phyloP scores from a whole-genome alignment of 2,329 filamentous ascomycete genomes.

The Simplicillium aogashimaense region DNA sequence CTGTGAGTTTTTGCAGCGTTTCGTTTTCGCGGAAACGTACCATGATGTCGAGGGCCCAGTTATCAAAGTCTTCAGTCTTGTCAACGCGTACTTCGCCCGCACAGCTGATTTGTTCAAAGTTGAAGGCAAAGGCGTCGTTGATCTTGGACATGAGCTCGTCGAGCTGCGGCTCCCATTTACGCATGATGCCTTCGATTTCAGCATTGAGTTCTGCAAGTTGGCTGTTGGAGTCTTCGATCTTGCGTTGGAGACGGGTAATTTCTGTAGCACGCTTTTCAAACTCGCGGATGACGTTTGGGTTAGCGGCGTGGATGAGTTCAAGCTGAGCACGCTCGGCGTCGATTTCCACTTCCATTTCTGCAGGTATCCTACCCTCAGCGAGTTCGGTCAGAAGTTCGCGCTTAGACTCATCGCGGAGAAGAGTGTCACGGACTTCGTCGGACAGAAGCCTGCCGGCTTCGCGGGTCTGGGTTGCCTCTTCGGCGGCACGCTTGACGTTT shows the following conservation, averaged over 20 bases:
- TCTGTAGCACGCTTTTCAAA: constrained; percentile 63
- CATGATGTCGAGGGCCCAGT: constrained; percentile 87
- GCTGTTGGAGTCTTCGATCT: constrained; percentile 43
- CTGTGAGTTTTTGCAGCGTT: constrained; percentile 72
- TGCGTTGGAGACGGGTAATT: constrained; percentile 54
- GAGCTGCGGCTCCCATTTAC: constrained; percentile 73
- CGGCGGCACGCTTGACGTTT: constrained; percentile 25
- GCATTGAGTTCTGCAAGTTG: constrained; percentile 44
- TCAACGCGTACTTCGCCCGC: constrained; percentile 81
- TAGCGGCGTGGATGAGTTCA: constrained; percentile 69
- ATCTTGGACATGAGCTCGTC: constrained; percentile 72
- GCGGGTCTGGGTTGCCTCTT: constrained; percentile 25
- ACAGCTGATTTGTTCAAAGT: constrained; percentile 89
- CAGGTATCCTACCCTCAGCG: constrained; percentile 39
- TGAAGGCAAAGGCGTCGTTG: constrained; percentile 83
- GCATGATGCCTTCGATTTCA: constrained; percentile 56
- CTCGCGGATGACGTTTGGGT: constrained; percentile 64
- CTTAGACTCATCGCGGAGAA: constrained; percentile 26
- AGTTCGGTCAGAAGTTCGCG: constrained; percentile 31
- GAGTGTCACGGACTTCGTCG: constrained; percentile 27
- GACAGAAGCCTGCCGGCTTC: constrained; percentile 21
- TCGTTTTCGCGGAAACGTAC: constrained; percentile 92
- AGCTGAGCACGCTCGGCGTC: constrained; percentile 64
- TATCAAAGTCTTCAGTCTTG: constrained; percentile 88
- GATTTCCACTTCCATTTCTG: constrained; percentile 64